Percentiles rank a stretch among this genome's conserved stretches.
Conservation (phyloP, 805 yeast species). For the Maudiozyma pseudohumilis region DNA sequence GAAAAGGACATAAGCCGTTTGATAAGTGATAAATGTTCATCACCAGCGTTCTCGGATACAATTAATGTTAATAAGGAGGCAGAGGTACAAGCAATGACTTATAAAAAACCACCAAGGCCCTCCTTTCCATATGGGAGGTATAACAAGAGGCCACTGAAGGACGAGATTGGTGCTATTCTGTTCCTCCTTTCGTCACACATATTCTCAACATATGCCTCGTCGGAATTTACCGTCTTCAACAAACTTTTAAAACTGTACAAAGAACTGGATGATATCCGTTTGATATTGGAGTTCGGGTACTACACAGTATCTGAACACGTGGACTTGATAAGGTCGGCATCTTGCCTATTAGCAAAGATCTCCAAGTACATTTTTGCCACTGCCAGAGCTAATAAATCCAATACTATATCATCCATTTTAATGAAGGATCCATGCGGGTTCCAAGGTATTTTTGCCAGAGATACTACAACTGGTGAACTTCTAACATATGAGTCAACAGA, state of each 20-base stretch:
- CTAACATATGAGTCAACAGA: constrained; percentile 34
- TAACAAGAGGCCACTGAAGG: constrained; percentile 36
- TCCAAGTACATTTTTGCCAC: constrained; percentile 49
- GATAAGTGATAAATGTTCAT: constrained; percentile 7
- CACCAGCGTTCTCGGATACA: constrained; percentile 31
- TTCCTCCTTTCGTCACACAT: constrained; percentile 52
- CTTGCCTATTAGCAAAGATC: constrained; percentile 44
- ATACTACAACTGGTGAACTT: constrained; percentile 47
- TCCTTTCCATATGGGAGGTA: constrained; percentile 44
- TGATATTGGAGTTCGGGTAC: constrained; percentile 41
- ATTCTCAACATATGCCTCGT: constrained; percentile 59
- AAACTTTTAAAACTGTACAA: constrained; percentile 45
- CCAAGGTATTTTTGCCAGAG: constrained; percentile 59
- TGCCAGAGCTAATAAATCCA: constrained; percentile 27
- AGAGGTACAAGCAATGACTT: constrained; percentile 13
- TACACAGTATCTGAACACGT: constrained; percentile 45
- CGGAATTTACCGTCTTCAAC: constrained; percentile 54
- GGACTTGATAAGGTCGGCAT: constrained; percentile 41
- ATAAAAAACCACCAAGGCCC: constrained; percentile 34
- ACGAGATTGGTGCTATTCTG: constrained; percentile 50
- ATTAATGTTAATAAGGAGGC: constrained; percentile 18
- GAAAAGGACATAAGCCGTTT: constrained; percentile 12
- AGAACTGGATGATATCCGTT: constrained; percentile 48
- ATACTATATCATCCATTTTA: constrained; percentile 8
- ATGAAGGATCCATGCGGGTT: constrained; percentile 47